phyloP scores from a whole-genome alignment of 257 asterid genomes.

The Sherardia arvensis region DNA sequence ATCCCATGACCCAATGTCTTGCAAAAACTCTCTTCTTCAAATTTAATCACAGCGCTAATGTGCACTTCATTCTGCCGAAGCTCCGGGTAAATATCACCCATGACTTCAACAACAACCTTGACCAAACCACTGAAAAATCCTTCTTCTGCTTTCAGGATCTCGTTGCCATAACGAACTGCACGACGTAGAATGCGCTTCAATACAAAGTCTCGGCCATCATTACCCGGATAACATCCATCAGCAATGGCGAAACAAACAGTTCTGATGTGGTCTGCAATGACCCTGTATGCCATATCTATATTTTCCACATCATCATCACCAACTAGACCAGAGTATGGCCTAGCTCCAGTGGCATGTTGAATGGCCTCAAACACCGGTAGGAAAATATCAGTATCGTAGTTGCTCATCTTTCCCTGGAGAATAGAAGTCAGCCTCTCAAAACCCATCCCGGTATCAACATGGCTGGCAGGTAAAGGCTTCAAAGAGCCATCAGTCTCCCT shows the following conservation, averaged over 20 bases:
- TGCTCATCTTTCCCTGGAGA: slow-evolving; percentile 95
- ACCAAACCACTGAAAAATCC: slow-evolving; percentile 89
- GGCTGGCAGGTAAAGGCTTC: slow-evolving; percentile 88
- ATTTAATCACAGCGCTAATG: slow-evolving; percentile 68
- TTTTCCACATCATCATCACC: slow-evolving; percentile 80
- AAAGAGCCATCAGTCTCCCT: slow-evolving; percentile 83
- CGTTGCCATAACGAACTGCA: slow-evolving; percentile 97
- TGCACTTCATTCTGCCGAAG: slow-evolving; percentile 52
- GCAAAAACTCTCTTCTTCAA: slow-evolving; percentile 90
- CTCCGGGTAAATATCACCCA: slow-evolving; percentile 89
- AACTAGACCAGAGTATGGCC: slow-evolving; percentile 74
- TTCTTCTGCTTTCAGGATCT: slow-evolving; percentile 74
- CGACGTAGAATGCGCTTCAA: slow-evolving; percentile 92
- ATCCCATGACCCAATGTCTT: slow-evolving; percentile 83
- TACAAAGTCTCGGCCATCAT: slow-evolving; percentile 97
- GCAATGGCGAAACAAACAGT: slow-evolving; percentile 98
- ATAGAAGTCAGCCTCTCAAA: slow-evolving; percentile 94
- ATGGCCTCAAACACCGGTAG: slow-evolving; percentile 77
- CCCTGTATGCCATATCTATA: slow-evolving; percentile 96
- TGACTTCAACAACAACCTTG: slow-evolving; percentile 62
- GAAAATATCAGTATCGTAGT: slow-evolving; percentile 90
- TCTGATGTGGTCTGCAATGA: slow-evolving; percentile 94
- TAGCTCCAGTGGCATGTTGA: slow-evolving; percentile 77
- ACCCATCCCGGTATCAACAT: slow-evolving; percentile 98
- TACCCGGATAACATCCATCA: slow-evolving; percentile 98